These are phyloP conservation scores for Amanita molliuscula DNA, from an alignment of 768 basidiomycete genomes.

Conservation along the genomic window DNA sequence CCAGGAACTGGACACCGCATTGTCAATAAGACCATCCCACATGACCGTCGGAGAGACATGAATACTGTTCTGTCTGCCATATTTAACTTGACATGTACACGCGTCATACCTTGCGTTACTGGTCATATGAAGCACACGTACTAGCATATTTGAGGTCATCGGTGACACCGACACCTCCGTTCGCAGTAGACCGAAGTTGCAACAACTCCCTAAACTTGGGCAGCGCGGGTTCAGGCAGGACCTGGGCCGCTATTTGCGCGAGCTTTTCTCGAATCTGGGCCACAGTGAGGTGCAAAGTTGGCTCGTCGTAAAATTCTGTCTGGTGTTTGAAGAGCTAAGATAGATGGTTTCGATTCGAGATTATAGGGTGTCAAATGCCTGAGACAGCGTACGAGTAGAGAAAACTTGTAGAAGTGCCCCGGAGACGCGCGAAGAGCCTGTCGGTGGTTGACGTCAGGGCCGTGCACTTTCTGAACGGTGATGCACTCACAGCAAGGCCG, in stretches of 20 bases:
- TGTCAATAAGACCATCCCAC: constrained; percentile 67
- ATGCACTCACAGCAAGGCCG: constrained; percentile 52
- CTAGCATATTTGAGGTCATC: constrained; percentile 86
- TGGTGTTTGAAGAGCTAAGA: constrained; percentile 70
- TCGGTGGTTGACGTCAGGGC: background rate
- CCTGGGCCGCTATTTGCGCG: constrained; percentile 40
- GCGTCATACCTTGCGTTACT: background rate
- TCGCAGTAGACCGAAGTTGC: constrained; percentile 48
- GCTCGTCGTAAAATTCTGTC: constrained; percentile 72
- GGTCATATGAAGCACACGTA: constrained; percentile 24
- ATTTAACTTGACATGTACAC: constrained; percentile 54
- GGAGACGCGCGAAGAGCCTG: constrained; percentile 66
- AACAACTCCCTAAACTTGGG: constrained; percentile 53
- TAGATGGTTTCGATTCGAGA: background rate
- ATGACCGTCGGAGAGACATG: constrained; percentile 83
- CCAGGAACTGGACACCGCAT: constrained; percentile 75
- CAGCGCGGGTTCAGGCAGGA: constrained; percentile 40
- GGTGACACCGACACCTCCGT: constrained; percentile 76
- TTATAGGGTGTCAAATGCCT: background rate
- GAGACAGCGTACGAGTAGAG: constrained; percentile 39
- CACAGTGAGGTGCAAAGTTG: constrained; percentile 54
- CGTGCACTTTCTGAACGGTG: background rate
- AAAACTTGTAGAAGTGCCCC: constrained; percentile 73
- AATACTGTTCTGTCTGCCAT: constrained; percentile 81
- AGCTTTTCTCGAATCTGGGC: constrained; percentile 69